Base-by-base conservation (phyloP, 352 stramenopile species). In the Phytophthora palmivora region DNA sequence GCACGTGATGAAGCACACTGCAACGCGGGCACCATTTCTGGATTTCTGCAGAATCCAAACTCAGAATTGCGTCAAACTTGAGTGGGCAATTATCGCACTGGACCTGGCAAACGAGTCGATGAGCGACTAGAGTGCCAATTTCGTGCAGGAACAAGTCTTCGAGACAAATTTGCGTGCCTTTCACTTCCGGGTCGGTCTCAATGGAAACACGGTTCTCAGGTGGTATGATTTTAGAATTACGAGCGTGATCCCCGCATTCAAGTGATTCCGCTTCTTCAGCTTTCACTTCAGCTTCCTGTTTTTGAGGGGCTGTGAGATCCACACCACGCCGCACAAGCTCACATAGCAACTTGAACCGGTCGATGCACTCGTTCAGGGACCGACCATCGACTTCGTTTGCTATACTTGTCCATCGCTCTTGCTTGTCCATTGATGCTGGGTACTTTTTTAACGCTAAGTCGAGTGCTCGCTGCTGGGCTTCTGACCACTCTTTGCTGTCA, bases 11-110 rank as follows among this genome's bases (percentile, higher is more conserved):
- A 38, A 89, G 78, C 19, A 78, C 65, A 49, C 84, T 94, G 67
- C 87, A 95, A 14, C 87, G 71, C 11, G 84, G 84, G 63, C 87
- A 95, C 87, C 87, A 95, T 49, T 92, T 89, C 19, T 86, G 84
- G 4, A 92, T 51, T 18, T 57, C 46, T 0, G 74, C 34, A 4
- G 64, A 58, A 19, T 84, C 63, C 14, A 95, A 72, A 6, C 64
- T 71, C 11, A 95, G 44, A 10, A 55, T 63, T 0, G 78, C 76
- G 37, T 92, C 82, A 58, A 95, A 92, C 45, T 80, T 79, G 19
- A 92, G 72, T 2, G 87, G 87, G 21, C 87, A 95, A 39, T 94
- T 84, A 18, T 47, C 54, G 44, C 87, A 95, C 52, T 88, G 81
- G 26, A 92, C 54, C 49, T 92, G 80, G 44, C 78, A 89, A 16